These are phyloP conservation scores for Ustilago loliicola DNA, from an alignment of 1,284 basidiomycete species.

Conservation along the genomic window DNA sequence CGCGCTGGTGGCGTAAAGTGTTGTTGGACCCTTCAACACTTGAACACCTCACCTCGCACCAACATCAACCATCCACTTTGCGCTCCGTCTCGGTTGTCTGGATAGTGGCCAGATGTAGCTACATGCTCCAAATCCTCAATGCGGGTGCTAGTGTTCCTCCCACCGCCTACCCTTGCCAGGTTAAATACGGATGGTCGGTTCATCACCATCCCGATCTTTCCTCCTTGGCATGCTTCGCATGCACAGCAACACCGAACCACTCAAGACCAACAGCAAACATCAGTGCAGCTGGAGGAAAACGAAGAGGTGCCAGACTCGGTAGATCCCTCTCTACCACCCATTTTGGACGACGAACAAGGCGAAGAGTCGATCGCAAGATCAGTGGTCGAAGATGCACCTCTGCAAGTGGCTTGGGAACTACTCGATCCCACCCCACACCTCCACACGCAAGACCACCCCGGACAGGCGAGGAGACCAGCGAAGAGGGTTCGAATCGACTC, in stretches of 20 bases:
- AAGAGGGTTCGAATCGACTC: slow-evolving; percentile 30
- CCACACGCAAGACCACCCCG: not conserved
- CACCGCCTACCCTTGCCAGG: slow-evolving; percentile 7
- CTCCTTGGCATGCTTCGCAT: no score
- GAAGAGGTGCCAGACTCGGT: slow-evolving; percentile 24
- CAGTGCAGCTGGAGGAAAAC: not conserved
- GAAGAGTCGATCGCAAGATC: slow-evolving; percentile 19
- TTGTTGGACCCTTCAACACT: not conserved
- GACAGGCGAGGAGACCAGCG: not conserved
- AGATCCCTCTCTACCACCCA: slow-evolving; percentile 3
- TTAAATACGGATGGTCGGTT: not conserved
- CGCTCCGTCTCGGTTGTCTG: no score
- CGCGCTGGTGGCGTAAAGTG: not conserved
- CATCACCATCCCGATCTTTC: not conserved
- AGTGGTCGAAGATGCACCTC: slow-evolving; percentile 4
- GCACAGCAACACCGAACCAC: no score
- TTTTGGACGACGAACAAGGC: slow-evolving; percentile 1
- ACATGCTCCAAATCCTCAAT: not conserved
- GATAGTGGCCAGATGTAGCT: not conserved
- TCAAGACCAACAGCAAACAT: not conserved
- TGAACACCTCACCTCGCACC: not conserved
- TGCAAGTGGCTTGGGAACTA: slow-evolving; percentile 15
- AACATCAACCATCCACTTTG: not conserved
- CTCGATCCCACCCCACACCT: slow-evolving; percentile 9
- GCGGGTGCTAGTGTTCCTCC: slow-evolving; percentile 29